phyloP scores from a whole-genome alignment of 73 alveolate species.

The Paramecium bursaria region DNA sequence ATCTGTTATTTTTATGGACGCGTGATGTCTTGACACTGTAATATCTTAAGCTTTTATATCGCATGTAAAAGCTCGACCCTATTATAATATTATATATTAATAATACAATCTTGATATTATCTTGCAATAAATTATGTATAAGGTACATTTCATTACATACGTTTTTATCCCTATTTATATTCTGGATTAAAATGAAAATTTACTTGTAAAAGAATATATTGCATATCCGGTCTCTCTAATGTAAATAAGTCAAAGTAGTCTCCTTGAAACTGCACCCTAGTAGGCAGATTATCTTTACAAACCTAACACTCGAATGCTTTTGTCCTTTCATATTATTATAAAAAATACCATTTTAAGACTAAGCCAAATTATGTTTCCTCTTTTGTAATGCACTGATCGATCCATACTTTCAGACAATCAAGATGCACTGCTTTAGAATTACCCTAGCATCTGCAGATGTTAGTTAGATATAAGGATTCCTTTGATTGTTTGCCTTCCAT shows the following conservation, averaged over 20 bases:
- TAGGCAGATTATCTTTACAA: slow-evolving; percentile 41
- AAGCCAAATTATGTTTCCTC: slow-evolving; percentile 51
- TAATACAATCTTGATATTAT: slow-evolving; percentile 30
- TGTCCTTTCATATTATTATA: not conserved
- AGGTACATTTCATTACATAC: slow-evolving; percentile 43
- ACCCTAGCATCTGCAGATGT: slow-evolving; percentile 40
- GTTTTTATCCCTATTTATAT: slow-evolving; percentile 42
- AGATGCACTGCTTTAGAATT: slow-evolving; percentile 45
- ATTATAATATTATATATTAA: not conserved
- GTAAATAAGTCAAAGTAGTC: slow-evolving; percentile 33
- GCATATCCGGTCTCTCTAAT: slow-evolving; percentile 49
- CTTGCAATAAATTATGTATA: slow-evolving; percentile 9
- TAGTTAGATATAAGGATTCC: slow-evolving; percentile 12
- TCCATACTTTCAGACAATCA: slow-evolving; percentile 46
- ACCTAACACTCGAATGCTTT: slow-evolving; percentile 39
- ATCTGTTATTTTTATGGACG: slow-evolving; percentile 15
- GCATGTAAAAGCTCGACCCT: slow-evolving; percentile 51
- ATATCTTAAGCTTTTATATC: slow-evolving; percentile 59
- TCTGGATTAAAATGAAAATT: too few species aligned
- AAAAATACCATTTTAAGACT: slow-evolving; percentile 8
- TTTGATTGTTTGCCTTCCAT: slow-evolving; percentile 55
- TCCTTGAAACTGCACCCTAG: slow-evolving; percentile 14
- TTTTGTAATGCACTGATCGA: slow-evolving; percentile 7
- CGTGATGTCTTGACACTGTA: slow-evolving; percentile 61
- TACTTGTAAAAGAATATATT: slow-evolving; percentile 11